Conservation (phyloP, 1,139 yeast species). For the Kazachstania sp. region DNA sequence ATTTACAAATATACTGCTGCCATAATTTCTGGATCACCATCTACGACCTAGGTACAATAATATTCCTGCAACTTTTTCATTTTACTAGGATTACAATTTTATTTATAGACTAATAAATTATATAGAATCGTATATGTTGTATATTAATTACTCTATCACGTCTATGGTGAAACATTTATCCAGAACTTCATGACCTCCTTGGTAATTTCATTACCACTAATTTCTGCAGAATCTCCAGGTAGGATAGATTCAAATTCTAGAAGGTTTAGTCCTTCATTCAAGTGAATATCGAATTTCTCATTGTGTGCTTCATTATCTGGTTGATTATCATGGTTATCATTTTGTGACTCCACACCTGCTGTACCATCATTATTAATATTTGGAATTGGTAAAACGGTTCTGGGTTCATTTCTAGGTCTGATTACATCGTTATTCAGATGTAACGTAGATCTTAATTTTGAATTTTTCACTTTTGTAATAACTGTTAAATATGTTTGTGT, state of each 20-base stretch:
- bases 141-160: background rate
- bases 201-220: background rate
- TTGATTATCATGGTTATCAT: slow-evolving; percentile 1
- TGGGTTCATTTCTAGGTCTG: slow-evolving; percentile 10
- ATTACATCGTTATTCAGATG: slow-evolving; percentile 21
- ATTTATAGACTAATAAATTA: background rate
- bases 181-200: slow-evolving; percentile 25
- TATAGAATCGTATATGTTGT: background rate
- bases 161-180: slow-evolving; percentile 28
- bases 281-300: slow-evolving; percentile 23
- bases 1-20: too few relatives aligned
- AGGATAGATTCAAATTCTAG: slow-evolving; percentile 19
- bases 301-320: slow-evolving; percentile 4
- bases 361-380: slow-evolving; percentile 5
- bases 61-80: too few relatives aligned
- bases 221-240: slow-evolving; percentile 8
- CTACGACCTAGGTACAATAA: too few relatives aligned
- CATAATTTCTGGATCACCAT: too few relatives aligned
- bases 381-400: background rate
- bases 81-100: background rate
- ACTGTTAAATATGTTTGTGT: slow-evolving; percentile 24
- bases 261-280: slow-evolving; percentile 26
- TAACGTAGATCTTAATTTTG: slow-evolving; percentile 13
- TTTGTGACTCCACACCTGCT: background rate
- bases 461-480: slow-evolving; percentile 13